These are phyloP conservation scores for Coprinopsis strossmayeri DNA, from an alignment of 768 basidiomycete genomes.

Conservation along the genomic window DNA sequence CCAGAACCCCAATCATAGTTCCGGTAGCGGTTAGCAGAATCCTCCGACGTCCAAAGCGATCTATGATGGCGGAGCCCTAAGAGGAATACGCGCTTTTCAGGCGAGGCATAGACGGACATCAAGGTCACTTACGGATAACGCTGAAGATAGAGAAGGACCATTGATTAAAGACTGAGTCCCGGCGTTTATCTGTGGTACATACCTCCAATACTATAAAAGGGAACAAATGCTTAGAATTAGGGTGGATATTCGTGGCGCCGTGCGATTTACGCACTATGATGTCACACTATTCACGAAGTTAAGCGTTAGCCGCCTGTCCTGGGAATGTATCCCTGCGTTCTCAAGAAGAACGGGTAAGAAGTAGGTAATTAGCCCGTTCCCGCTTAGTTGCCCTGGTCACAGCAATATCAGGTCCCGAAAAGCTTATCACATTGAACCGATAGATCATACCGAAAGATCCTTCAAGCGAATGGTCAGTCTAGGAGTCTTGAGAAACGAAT, in stretches of 20 bases:
- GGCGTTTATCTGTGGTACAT: slow-evolving; percentile 11
- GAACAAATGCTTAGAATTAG: background rate
- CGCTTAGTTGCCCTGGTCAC: slow-evolving; percentile 35
- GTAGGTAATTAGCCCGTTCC: slow-evolving; percentile 44
- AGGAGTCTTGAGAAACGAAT: background rate
- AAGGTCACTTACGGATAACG: background rate
- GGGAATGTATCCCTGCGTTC: slow-evolving; percentile 40
- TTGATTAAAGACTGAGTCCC: background rate
- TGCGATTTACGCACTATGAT: slow-evolving; percentile 29
- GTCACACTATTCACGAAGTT: slow-evolving; percentile 50
- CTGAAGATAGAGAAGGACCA: background rate
- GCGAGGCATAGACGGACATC: slow-evolving; percentile 2
- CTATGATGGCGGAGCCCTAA: slow-evolving; percentile 40
- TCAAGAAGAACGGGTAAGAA: slow-evolving; percentile 40
- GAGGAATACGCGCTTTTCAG: background rate
- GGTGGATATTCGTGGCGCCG: background rate
- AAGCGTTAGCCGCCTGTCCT: slow-evolving; percentile 33
- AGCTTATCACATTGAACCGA: background rate
- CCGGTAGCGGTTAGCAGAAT: slow-evolving; percentile 34
- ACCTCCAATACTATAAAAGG: slow-evolving; percentile 27
- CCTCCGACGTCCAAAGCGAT: slow-evolving; percentile 41
- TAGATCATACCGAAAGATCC: slow-evolving; percentile 19
- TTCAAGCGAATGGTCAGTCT: slow-evolving; percentile 4
- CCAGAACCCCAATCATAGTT: slow-evolving; percentile 31
- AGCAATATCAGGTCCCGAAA: background rate